Percentiles rank a stretch among this genome's conserved stretches.
phyloP scores from a whole-genome alignment of 2,329 filamentous ascomycete genomes.

The Beauveria rudraprayagi region DNA sequence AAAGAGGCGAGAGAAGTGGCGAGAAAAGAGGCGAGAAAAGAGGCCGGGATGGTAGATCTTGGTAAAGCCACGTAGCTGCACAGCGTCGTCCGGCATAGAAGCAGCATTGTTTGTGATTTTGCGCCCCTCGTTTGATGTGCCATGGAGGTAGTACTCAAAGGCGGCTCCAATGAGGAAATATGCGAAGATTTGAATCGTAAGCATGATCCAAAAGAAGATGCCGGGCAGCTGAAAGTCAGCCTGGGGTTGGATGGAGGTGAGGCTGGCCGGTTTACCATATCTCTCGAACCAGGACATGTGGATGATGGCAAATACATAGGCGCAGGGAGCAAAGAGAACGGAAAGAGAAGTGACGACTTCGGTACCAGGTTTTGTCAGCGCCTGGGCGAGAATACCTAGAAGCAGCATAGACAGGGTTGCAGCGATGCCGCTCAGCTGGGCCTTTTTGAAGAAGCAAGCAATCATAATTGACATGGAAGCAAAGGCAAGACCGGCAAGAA shows the following conservation, averaged over 20 bases:
- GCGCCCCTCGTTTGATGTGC: constrained; percentile 58
- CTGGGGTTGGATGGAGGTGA: constrained; percentile 53
- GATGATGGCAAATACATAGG: constrained; percentile 74
- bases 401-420: constrained; percentile 65
- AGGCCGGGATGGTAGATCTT: constrained; percentile 68
- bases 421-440: constrained; percentile 79
- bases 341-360: constrained; percentile 61
- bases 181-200: constrained; percentile 66
- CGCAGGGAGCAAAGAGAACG: constrained; percentile 77
- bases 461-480: constrained; percentile 75
- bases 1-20: no score
- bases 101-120: constrained; percentile 32
- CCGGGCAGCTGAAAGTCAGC: constrained; percentile 64
- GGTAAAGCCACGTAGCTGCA: constrained; percentile 64
- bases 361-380: constrained; percentile 54
- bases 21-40: constrained; percentile 42
- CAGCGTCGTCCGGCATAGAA: constrained; percentile 40
- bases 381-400: constrained; percentile 75
- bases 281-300: constrained; percentile 71
- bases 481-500: constrained; percentile 68
- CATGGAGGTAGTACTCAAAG: constrained; percentile 67
- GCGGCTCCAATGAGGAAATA: constrained; percentile 70
- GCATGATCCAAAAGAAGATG: constrained; percentile 69
- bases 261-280: constrained; percentile 48
- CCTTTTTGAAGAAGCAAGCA: constrained; percentile 75